Conservation (phyloP, 257 asterid genomes). For the Solanum acaule region DNA sequence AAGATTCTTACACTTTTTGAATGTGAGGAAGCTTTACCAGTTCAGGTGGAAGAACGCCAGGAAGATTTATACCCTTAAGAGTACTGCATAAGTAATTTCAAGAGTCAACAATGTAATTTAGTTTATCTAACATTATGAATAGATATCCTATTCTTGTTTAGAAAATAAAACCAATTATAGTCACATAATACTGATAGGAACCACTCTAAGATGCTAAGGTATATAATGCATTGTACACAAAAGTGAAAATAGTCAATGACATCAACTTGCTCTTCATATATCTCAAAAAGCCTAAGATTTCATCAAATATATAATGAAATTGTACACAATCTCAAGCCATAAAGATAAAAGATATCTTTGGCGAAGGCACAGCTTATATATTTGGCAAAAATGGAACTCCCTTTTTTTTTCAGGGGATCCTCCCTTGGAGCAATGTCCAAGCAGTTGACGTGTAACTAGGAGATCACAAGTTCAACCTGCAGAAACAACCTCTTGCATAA, state of each 20-base stretch:
- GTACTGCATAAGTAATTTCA: conserved; percentile 2
- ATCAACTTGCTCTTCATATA: background rate
- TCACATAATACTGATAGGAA: background rate
- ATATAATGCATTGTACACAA: background rate
- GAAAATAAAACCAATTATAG: background rate
- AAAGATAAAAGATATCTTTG: background rate
- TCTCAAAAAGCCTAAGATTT: background rate
- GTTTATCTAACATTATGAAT: background rate
- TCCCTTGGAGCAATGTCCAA: background rate
- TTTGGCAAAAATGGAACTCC: background rate
- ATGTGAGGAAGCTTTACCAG: conserved; percentile 16
- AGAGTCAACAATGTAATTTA: background rate
- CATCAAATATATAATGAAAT: background rate
- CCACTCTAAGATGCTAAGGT: background rate
- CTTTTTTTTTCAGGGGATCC: background rate
- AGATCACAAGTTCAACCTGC: background rate
- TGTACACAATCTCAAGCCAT: background rate
- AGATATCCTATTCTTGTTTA: background rate
- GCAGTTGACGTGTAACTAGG: background rate
- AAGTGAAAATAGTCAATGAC: background rate
- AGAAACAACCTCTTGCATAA: background rate
- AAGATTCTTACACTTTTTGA: conserved; percentile 7
- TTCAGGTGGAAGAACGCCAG: conserved; percentile 15
- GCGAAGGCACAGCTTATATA: background rate
- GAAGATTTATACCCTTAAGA: conserved; percentile 10